Base-by-base conservation (phyloP, 257 asterid genomes). In the Pogostemon cablin region DNA sequence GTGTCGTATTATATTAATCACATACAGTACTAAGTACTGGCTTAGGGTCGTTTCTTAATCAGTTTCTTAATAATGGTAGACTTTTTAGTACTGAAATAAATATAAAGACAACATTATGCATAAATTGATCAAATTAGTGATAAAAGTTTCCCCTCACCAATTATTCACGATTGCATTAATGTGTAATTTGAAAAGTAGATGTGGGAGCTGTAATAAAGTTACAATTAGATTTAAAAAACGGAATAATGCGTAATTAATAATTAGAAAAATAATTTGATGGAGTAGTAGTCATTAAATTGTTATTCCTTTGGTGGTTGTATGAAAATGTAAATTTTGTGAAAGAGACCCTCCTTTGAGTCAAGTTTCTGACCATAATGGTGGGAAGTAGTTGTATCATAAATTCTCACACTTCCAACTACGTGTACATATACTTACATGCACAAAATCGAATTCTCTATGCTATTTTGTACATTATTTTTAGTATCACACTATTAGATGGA, bases 321-420 rank as follows among this genome's bases (percentile, higher is more conserved):
- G 35, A 6, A 12, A 53, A 38, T 60, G 75, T 71, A 62, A 62
- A 72, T 3, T 9, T 7, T 37, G 49, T 37, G 77, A 62, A n/a
- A 40, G 61, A 25, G 77, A 62, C 70, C 32, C 17, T 9, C 35
- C 41, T 34, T 3, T 10, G 49, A 49, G 65, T 50, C 66, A 61
- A 75, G 60, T 41, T 52, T 68, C 44, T 42, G 53, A 46, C 32
- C 46, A 53, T 54, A 17, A 46, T 69, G 73, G 40, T 56, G 69
- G 55, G 76, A 70, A 56, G 77, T 63, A 39, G 77, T 76, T 70
- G 80, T 34, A 76, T 64, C 76, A 76, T 76, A 46, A 76, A 76
- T 71, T 76, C 62, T n/a, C 59, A 53, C 59, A 53, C 57, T 52
- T 6, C 7, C 34, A 52, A 52, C 32, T 4, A 9, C n/a, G 3